phyloP scores from a whole-genome alignment of 495 filamentous ascomycete species.

The Daldinia childiae region DNA sequence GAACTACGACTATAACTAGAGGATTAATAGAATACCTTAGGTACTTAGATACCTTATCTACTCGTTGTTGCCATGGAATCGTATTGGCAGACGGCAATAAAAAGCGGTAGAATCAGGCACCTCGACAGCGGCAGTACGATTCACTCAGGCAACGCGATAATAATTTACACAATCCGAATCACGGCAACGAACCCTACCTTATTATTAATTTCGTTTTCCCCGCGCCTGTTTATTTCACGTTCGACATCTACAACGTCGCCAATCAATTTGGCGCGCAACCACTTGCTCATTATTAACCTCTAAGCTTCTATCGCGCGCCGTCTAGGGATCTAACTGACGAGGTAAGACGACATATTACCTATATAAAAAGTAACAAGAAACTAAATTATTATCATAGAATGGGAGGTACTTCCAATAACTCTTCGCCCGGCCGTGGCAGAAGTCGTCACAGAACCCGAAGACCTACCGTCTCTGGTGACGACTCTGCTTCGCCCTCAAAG shows the following conservation, averaged over 20 bases:
- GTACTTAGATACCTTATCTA: not conserved
- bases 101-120: not conserved
- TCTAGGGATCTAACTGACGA: not conserved
- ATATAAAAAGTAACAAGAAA: not conserved
- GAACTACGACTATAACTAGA: not conserved
- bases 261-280: not conserved
- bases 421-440: not conserved
- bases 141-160: not conserved
- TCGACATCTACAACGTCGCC: not conserved
- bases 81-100: not conserved
- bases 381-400: not conserved
- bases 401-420: not conserved
- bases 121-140: not conserved
- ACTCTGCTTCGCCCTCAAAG: not conserved
- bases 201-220: not conserved
- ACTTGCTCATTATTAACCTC: not conserved
- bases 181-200: not conserved
- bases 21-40: conserved; percentile 2
- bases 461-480: not conserved
- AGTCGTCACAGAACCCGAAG: not conserved
- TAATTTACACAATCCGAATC: not conserved
- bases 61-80: not conserved
- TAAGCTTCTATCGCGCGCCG: not conserved
- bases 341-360: not conserved
- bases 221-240: not conserved